Evolutionary conservation across 495 filamentous ascomycete genomes (phyloP).

Genomic region (Pseudoneurospora amorphoporcata): DNA sequence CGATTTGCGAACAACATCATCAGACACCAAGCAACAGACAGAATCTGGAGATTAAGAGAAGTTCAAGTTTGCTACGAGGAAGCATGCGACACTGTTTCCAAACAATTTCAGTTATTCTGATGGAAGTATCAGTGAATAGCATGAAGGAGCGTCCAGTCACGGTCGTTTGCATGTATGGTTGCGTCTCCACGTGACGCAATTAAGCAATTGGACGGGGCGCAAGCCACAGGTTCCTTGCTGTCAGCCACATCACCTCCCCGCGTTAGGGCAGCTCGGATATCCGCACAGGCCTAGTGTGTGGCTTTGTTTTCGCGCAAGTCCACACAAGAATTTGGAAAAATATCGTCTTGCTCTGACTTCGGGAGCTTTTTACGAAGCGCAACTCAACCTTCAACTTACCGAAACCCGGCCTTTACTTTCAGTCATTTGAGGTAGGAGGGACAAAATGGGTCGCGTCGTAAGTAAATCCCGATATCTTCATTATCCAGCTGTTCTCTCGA

Average conservation of each 20-base stretch:
- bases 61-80: neutral
- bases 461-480: conserved; percentile 18
- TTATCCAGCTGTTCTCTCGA: conserved; percentile 3
- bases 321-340: conserved; percentile 32
- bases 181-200: neutral
- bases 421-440: conserved; percentile 24
- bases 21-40: neutral
- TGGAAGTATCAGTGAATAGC: neutral
- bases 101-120: neutral
- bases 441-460: conserved; percentile 45
- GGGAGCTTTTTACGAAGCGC: conserved; percentile 18
- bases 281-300: conserved; percentile 16
- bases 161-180: neutral
- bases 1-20: neutral
- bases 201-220: neutral
- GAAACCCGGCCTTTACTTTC: conserved; percentile 22
- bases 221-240: neutral
- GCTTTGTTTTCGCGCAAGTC: conserved; percentile 15
- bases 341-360: conserved; percentile 19
- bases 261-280: conserved; percentile 23
- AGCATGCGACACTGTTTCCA: neutral
- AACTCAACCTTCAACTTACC: conserved; percentile 20
- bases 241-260: conserved; percentile 11
- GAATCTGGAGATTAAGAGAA: neutral
- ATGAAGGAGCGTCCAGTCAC: neutral